These are phyloP conservation scores for Ilyonectria destructans DNA, from an alignment of 2,329 filamentous ascomycete genomes.

Conservation along the genomic window DNA sequence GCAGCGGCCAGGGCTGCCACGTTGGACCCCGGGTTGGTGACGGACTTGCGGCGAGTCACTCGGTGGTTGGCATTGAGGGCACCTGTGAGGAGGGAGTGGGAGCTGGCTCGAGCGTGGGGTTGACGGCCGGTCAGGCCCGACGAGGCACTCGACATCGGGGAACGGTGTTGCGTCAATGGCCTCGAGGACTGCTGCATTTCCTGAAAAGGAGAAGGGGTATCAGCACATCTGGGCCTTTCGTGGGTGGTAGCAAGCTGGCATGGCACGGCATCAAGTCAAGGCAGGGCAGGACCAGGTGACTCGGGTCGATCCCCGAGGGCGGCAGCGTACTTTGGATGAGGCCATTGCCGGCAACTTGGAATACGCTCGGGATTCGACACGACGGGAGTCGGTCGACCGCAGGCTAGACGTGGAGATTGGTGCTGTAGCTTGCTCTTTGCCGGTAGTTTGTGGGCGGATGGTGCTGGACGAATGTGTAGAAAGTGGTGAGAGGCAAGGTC, in stretches of 20 bases:
- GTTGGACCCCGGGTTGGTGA: constrained; percentile 82
- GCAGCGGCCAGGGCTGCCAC: constrained; percentile 83
- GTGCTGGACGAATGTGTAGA: constrained; percentile 35
- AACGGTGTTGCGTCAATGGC: constrained; percentile 76
- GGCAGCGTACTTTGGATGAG: constrained; percentile 72
- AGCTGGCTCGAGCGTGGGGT: constrained; percentile 82
- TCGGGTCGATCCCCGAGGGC: constrained; percentile 42
- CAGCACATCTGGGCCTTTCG: constrained; percentile 55
- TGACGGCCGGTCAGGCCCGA: constrained; percentile 74
- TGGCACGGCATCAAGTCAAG: constrained; percentile 48
- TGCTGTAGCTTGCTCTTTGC: constrained; percentile 40
- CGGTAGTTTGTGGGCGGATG: constrained; percentile 34
- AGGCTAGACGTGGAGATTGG: constrained; percentile 45
- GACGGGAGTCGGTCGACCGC: constrained; percentile 54
- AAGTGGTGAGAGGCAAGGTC: constrained; percentile 48
- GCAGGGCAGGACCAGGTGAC: constrained; percentile 39
- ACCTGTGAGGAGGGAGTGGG: constrained; percentile 84
- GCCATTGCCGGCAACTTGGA: constrained; percentile 68
- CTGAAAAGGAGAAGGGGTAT: constrained; percentile 59
- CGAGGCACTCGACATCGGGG: constrained; percentile 72
- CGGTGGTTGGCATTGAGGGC: constrained; percentile 87
- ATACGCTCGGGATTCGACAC: constrained; percentile 54
- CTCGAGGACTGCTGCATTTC: constrained; percentile 78
- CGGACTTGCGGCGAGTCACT: constrained; percentile 94
- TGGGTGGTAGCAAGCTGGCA: constrained; percentile 52